These are phyloP conservation scores for Beta macrorhiza DNA, from an alignment of 179 eudicot genomes.

Conservation along the genomic window DNA sequence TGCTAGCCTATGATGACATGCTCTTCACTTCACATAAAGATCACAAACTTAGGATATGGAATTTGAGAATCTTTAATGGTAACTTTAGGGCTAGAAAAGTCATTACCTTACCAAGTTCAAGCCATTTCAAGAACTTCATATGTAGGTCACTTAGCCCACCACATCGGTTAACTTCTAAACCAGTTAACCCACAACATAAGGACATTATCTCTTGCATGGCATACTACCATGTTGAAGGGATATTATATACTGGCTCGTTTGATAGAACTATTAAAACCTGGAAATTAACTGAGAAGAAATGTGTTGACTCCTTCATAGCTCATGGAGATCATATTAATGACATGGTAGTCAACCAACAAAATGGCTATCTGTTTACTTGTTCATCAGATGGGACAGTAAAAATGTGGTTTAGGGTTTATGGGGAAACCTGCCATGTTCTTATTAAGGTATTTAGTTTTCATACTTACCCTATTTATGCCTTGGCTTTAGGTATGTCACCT, in stretches of 20 bases:
- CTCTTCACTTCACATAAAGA: conserved; percentile 63
- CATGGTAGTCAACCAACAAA: conserved; percentile 55
- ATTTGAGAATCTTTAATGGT: conserved; percentile 8
- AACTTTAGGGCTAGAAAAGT: conserved; percentile 20
- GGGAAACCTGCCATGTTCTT: conserved; percentile 52
- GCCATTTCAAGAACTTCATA: conserved; percentile 16
- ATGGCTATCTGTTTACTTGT: conserved; percentile 59
- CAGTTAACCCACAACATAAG: conserved; percentile 38
- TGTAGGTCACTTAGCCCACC: background rate
- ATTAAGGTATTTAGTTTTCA: conserved; percentile 63
- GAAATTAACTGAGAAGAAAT: conserved; percentile 43
- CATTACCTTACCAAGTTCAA: conserved; percentile 17
- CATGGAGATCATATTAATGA: conserved; percentile 58
- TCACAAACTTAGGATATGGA: conserved; percentile 48
- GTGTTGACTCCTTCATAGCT: conserved; percentile 58
- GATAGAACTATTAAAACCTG: conserved; percentile 60
- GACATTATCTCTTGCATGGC: conserved; percentile 67
- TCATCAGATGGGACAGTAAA: conserved; percentile 65
- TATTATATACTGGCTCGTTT: conserved; percentile 63
- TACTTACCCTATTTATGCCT: conserved; percentile 54
- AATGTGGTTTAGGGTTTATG: conserved; percentile 62
- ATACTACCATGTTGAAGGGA: conserved; percentile 50
- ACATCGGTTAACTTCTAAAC: no score
- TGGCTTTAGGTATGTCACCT: conserved; percentile 45
- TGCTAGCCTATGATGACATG: conserved; percentile 43